These are phyloP conservation scores for Paramecium pentaurelia DNA, from an alignment of 73 alveolate genomes.

Conservation along the genomic window DNA sequence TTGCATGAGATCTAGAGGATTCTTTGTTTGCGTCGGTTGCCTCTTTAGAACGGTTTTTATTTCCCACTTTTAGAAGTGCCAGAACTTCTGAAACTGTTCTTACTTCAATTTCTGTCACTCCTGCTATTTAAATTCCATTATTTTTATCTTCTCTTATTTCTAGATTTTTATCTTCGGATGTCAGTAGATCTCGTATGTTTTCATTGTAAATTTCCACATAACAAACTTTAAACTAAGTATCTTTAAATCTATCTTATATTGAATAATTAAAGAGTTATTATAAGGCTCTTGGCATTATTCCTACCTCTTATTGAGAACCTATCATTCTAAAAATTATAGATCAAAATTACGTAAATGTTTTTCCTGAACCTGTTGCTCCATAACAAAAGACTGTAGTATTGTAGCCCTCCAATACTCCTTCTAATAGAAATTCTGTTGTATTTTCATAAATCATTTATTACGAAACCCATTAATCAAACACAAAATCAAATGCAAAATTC, in stretches of 20 bases:
- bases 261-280: constrained; percentile 76
- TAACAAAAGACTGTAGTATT: constrained; percentile 98
- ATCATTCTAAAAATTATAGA: constrained; percentile 68
- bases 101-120: constrained; percentile 86
- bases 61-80: constrained; percentile 85
- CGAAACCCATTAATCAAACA: constrained; percentile 82
- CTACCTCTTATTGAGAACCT: constrained; percentile 90
- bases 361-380: constrained; percentile 99
- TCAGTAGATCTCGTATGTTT: constrained; percentile 84
- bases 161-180: constrained; percentile 72
- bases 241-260: constrained; percentile 44
- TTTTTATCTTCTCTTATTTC: constrained; percentile 94
- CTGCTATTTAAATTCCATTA: constrained; percentile 84
- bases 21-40: constrained; percentile 98
- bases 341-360: constrained; percentile 86
- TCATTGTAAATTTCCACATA: constrained; percentile 95
- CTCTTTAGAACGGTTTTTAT: constrained; percentile 96
- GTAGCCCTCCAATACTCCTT: constrained; percentile 94
- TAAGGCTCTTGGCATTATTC: constrained; percentile 90
- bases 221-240: constrained; percentile 74
- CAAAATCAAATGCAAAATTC: constrained; percentile 96
- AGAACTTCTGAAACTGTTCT: constrained; percentile 90
- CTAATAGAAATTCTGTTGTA: constrained; percentile 85
- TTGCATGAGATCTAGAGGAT: constrained; percentile 94
- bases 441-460: constrained; percentile 85